Evolutionary conservation across 257 asterid genomes (phyloP), one percentile per base, ranked within the genome.

Genomic region (Plectranthus barbatus): DNA sequence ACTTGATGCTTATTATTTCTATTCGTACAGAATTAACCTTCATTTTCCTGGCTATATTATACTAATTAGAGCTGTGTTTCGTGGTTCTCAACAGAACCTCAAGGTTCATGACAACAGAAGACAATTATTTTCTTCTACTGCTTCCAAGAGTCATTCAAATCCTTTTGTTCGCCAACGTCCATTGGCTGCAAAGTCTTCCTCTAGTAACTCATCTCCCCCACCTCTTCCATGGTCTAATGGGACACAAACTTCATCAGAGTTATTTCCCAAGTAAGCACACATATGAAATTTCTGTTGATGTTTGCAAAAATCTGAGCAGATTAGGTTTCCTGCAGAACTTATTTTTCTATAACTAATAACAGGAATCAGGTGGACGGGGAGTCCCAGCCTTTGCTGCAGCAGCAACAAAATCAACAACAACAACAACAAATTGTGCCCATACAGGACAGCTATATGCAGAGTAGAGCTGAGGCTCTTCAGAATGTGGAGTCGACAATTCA

Each of bases 121-220:
- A 60, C 95, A 92, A 55, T 42, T 92, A 62, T 85, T 81, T 60
- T 83, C 96, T 64, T 80, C 91, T 40, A 72, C 84, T 50, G 82
- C 86, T 48, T 71, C 94, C 37, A 83, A 83, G 72, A 89, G 79
- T 36, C 69, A 86, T 46, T 51, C 95, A 52, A 92, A 92, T 77
- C 95, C 99, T 24, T 89, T 92, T 53, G 80, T 79, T 75, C 93
- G 95, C 66, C 97, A 89, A 75, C 95, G 96, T 33, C 98, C 98
- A 6, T 77, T 91, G 75, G 90, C 80, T 54, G 59, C 86, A 71
- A 86, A 68, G 78, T 12, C 89, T 71, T 54, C 84, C 56, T 64
- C 84, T 51, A 75, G 76, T 72, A 77, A 70, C 60, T 66, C 83
- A 21, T 67, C 83, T 39, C 71, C 84, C 29, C 58, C 91, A 12